Conservation (phyloP, 2,329 filamentous ascomycete species). For the Xylariaceae sp. region DNA sequence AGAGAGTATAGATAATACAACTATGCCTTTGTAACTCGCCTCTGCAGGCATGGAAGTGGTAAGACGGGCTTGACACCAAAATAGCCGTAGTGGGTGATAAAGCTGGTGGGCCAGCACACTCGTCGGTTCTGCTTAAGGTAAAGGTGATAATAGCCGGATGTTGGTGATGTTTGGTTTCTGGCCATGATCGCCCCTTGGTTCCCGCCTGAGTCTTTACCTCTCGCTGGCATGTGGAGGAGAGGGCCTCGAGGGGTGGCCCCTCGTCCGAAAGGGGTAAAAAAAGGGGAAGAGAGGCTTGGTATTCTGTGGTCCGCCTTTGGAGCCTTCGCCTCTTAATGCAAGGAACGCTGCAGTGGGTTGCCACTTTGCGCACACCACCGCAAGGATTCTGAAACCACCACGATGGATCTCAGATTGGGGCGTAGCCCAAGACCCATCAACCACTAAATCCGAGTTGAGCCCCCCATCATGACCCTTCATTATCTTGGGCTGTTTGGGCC, state of each 20-base stretch:
- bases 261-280: conserved; percentile 23
- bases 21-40: not conserved
- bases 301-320: conserved; percentile 12
- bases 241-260: not conserved
- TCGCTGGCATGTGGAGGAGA: conserved; percentile 17
- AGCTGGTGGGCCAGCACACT: no score
- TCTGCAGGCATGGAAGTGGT: conserved; percentile 9
- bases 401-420: conserved; percentile 18
- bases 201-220: conserved; percentile 10
- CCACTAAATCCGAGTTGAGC: not conserved
- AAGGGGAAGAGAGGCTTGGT: conserved; percentile 12
- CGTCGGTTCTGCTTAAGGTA: not conserved
- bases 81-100: no score
- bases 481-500: conserved; percentile 2
- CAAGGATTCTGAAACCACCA: conserved; percentile 26
- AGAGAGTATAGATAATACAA: conserved; percentile 9
- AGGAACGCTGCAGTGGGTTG: conserved; percentile 25
- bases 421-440: conserved; percentile 18
- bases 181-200: conserved; percentile 13
- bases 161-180: conserved; percentile 3
- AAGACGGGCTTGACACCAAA: conserved; percentile 11
- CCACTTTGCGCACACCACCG: conserved; percentile 7
- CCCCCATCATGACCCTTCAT: not conserved
- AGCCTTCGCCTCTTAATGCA: conserved; percentile 19
- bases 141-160: conserved; percentile 21